Conservation (phyloP, 768 basidiomycete genomes). For the Cystobasidium tubakii region DNA sequence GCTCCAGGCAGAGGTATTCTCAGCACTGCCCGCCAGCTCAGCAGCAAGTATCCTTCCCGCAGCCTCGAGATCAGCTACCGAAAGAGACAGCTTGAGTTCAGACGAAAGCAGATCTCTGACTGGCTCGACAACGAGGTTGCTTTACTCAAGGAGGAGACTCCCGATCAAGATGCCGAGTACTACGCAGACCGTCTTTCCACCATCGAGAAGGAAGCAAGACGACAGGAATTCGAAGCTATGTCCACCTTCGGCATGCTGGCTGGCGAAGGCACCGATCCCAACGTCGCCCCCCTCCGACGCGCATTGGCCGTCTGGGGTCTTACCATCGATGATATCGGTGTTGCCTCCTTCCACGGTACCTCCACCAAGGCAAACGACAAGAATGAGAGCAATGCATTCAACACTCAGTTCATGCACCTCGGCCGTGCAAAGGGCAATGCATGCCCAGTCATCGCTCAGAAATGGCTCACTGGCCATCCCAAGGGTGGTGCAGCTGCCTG, state of each 20-base stretch:
- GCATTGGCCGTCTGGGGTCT: slow-evolving; percentile 96
- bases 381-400: slow-evolving; percentile 96
- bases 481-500: slow-evolving; percentile 99
- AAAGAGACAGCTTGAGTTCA: slow-evolving; percentile 87
- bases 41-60: slow-evolving; percentile 65
- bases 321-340: slow-evolving; percentile 78
- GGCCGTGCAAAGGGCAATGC: slow-evolving; percentile 89
- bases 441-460: slow-evolving; percentile 95
- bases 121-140: slow-evolving; percentile 87
- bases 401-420: slow-evolving; percentile 82
- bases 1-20: slow-evolving; percentile 93
- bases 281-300: slow-evolving; percentile 82
- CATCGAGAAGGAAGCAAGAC: slow-evolving; percentile 81
- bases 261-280: slow-evolving; percentile 68
- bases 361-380: slow-evolving; percentile 67
- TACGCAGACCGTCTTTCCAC: slow-evolving; percentile 69
- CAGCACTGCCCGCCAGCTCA: slow-evolving; percentile 76
- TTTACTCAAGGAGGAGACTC: slow-evolving; percentile 72
- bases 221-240: slow-evolving; percentile 89
- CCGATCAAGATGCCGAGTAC: slow-evolving; percentile 61
- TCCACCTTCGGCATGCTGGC: slow-evolving; percentile 86
- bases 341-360: slow-evolving; percentile 53
- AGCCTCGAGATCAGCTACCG: slow-evolving; percentile 82
- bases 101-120: slow-evolving; percentile 77
- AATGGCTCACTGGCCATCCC: slow-evolving; percentile 91